Evolutionary conservation across 2,329 filamentous ascomycete genomes (phyloP).

Genomic region (Colletotrichum abscissum): DNA sequence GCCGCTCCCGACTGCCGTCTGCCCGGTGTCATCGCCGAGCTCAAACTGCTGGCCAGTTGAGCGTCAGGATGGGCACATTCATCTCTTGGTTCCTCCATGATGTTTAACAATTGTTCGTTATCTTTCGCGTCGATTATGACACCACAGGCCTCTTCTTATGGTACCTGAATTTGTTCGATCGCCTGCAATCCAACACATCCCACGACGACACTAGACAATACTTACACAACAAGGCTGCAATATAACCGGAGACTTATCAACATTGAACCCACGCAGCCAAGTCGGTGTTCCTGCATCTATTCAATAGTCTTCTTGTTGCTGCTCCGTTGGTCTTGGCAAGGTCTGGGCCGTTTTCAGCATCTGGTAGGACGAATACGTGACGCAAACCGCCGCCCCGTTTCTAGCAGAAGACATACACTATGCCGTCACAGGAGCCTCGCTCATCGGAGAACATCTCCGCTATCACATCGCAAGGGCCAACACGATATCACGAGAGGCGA

Average conservation of each 20-base stretch:
- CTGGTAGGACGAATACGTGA: too few species aligned
- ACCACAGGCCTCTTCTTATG: background rate
- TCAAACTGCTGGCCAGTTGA: background rate
- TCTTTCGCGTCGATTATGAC: background rate
- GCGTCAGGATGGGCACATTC: background rate
- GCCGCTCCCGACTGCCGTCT: slow-evolving; percentile 29
- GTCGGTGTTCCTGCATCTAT: background rate
- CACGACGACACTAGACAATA: background rate
- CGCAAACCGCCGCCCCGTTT: background rate
- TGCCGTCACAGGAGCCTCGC: slow-evolving; percentile 8
- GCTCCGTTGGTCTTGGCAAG: background rate
- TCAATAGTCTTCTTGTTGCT: background rate
- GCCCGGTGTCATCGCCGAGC: background rate
- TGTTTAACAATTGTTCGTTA: background rate
- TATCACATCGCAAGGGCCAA: background rate
- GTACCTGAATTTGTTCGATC: background rate
- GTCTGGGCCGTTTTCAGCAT: background rate
- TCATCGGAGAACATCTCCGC: background rate
- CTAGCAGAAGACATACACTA: background rate
- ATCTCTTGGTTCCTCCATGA: background rate
- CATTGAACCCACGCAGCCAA: background rate
- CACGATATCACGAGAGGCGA: background rate
- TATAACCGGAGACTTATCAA: background rate
- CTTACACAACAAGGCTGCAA: background rate
- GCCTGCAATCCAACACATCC: background rate